Conservation (phyloP, 495 filamentous ascomycete genomes). For the Cercophora scortea region DNA sequence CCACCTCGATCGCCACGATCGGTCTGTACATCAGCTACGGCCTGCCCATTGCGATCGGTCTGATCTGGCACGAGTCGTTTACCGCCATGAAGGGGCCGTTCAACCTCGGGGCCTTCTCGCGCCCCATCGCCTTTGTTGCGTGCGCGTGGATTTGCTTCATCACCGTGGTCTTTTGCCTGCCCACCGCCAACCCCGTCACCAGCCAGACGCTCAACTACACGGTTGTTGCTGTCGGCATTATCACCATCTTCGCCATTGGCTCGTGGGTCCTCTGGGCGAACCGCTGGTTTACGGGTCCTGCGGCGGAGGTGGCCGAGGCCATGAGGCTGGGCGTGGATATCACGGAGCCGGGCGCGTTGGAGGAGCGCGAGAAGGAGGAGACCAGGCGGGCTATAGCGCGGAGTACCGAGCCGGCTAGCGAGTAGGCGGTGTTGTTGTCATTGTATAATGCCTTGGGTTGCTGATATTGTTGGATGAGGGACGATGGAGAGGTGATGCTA, state of each 20-base stretch:
- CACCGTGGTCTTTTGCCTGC: slow-evolving; percentile 55
- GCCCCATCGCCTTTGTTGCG: slow-evolving; percentile 44
- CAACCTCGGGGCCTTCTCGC: slow-evolving; percentile 46
- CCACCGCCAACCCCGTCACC: slow-evolving; percentile 50
- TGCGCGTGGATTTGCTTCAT: slow-evolving; percentile 51
- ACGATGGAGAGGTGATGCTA: no score
- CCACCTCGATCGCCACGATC: slow-evolving; percentile 61
- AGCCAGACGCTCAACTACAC: slow-evolving; percentile 56
- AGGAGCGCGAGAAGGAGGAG: slow-evolving; percentile 27
- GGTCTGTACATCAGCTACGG: slow-evolving; percentile 61
- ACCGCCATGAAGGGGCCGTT: slow-evolving; percentile 48
- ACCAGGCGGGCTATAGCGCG: neutral
- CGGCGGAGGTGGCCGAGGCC: slow-evolving; percentile 43
- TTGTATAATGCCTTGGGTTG: no score
- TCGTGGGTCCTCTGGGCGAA: slow-evolving; percentile 36
- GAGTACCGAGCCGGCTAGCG: no score
- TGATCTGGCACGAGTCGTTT: slow-evolving; percentile 36
- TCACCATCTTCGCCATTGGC: slow-evolving; percentile 32
- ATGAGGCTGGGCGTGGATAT: slow-evolving; percentile 39
- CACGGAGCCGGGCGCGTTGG: slow-evolving; percentile 40
- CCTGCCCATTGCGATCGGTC: slow-evolving; percentile 52
- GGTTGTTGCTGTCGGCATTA: slow-evolving; percentile 54
- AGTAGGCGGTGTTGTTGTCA: no score
- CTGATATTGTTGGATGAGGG: no score
- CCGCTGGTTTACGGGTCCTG: slow-evolving; percentile 52